Evolutionary conservation across 768 basidiomycete species (phyloP).

Genomic region (Pleurotus tuber-regium): DNA sequence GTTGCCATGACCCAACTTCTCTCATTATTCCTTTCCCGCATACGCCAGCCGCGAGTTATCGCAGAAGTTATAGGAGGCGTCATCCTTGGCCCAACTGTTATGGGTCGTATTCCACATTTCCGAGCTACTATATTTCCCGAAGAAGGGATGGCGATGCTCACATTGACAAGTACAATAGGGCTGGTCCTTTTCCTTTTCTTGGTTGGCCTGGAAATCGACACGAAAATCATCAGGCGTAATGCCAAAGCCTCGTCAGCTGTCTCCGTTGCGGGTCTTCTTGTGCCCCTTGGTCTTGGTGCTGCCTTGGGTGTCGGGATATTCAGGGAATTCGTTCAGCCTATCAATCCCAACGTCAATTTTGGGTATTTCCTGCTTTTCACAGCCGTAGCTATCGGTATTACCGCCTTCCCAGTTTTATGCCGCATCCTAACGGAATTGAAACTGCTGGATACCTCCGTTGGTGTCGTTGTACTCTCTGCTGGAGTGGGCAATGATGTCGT

Average conservation of each 20-base stretch:
- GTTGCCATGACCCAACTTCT: constrained; percentile 76
- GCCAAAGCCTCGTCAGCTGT: constrained; percentile 53
- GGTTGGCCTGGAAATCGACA: constrained; percentile 83
- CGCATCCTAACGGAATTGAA: constrained; percentile 83
- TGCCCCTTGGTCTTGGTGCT: constrained; percentile 83
- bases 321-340: constrained; percentile 64
- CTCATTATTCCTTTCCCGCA: constrained; percentile 55
- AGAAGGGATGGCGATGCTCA: constrained; percentile 53
- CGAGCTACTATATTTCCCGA: constrained; percentile 56
- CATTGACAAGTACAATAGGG: constrained; percentile 73
- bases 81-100: constrained; percentile 72
- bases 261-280: constrained; percentile 62
- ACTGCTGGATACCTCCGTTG: constrained; percentile 83
- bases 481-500: constrained; percentile 76
- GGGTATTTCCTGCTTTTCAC: constrained; percentile 86
- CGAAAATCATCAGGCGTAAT: constrained; percentile 64
- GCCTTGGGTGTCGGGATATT: constrained; percentile 75
- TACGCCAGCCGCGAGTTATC: constrained; percentile 91
- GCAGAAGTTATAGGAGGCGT: constrained; percentile 92
- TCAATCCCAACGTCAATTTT: constrained; percentile 54
- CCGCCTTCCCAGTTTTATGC: constrained; percentile 80
- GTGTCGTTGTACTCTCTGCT: constrained; percentile 76
- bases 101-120: constrained; percentile 81
- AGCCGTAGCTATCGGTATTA: constrained; percentile 80
- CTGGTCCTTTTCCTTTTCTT: constrained; percentile 80